phyloP scores from a whole-genome alignment of 2,329 filamentous ascomycete species.

The Scopulariopsis brevicaulis region DNA sequence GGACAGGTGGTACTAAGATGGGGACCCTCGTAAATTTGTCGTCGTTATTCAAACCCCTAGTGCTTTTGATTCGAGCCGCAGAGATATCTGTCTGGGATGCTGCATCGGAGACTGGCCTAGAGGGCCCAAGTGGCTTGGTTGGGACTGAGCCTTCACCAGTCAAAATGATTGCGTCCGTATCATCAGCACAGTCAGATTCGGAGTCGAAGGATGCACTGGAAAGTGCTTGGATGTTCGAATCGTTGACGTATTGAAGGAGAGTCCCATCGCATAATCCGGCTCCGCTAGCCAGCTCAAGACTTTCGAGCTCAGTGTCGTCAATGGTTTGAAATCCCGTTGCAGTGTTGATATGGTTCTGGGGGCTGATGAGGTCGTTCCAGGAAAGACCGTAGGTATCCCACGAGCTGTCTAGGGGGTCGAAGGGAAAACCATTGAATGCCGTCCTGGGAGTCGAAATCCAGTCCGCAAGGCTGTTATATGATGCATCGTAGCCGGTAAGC shows the following conservation, averaged over 20 bases:
- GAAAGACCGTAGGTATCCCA: neutral
- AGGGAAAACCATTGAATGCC: neutral
- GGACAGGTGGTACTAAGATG: neutral
- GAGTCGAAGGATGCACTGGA: neutral
- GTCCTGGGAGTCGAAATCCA: neutral
- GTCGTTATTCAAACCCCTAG: neutral
- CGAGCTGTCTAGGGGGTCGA: neutral
- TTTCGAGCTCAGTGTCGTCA: neutral
- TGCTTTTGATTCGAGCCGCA: neutral
- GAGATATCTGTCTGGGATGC: too few species aligned
- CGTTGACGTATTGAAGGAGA: neutral
- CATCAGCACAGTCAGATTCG: neutral
- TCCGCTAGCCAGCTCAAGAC: neutral
- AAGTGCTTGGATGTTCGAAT: neutral
- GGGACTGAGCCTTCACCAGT: neutral
- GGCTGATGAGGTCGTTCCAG: neutral
- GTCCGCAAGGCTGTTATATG: neutral
- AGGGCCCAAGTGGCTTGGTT: neutral
- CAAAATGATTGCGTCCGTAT: neutral
- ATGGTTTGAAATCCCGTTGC: neutral
- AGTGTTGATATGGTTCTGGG: neutral
- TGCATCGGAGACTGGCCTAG: neutral
- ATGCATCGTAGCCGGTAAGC: neutral
- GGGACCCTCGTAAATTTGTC: neutral
- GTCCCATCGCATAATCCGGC: neutral